phyloP scores from a whole-genome alignment of 2,329 filamentous ascomycete genomes.

The Aspergillus sp. region DNA sequence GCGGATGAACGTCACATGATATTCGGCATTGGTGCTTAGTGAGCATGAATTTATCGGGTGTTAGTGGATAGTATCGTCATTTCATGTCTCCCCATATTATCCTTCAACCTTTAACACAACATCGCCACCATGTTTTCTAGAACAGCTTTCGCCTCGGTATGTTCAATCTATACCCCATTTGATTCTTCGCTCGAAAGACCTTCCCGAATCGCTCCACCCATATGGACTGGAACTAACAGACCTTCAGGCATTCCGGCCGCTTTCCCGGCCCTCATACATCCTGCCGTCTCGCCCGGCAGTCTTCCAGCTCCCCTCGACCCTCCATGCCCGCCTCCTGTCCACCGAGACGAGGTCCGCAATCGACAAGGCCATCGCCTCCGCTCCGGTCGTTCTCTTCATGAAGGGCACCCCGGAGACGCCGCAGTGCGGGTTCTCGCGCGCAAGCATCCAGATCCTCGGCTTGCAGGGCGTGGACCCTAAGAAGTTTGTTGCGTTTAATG shows the following conservation, averaged over 20 bases:
- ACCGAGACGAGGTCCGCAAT: slow-evolving; percentile 78
- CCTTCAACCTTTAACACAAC: neutral
- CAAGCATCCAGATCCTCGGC: slow-evolving; percentile 90
- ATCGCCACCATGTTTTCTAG: slow-evolving; percentile 29
- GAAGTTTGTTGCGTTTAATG: slow-evolving; percentile 98
- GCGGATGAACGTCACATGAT: neutral
- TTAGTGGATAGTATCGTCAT: neutral
- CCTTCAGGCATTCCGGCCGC: slow-evolving; percentile 30
- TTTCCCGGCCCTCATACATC: slow-evolving; percentile 24
- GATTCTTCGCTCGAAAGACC: neutral
- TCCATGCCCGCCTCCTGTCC: slow-evolving; percentile 67
- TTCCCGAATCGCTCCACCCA: no score
- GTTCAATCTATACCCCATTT: neutral
- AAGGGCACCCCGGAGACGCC: slow-evolving; percentile 96
- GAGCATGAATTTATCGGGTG: neutral
- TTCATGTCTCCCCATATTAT: neutral
- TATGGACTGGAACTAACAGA: neutral
- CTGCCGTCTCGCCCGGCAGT: slow-evolving; percentile 20
- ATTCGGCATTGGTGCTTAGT: neutral
- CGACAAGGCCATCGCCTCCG: slow-evolving; percentile 81
- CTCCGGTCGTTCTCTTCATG: slow-evolving; percentile 97
- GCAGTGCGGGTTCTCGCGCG: slow-evolving; percentile 94
- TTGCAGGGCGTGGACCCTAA: slow-evolving; percentile 90
- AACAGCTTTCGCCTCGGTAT: slow-evolving; percentile 8
- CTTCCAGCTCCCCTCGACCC: slow-evolving; percentile 38